Conservation (phyloP, 768 basidiomycete genomes). For the Russula ochroleuca region DNA sequence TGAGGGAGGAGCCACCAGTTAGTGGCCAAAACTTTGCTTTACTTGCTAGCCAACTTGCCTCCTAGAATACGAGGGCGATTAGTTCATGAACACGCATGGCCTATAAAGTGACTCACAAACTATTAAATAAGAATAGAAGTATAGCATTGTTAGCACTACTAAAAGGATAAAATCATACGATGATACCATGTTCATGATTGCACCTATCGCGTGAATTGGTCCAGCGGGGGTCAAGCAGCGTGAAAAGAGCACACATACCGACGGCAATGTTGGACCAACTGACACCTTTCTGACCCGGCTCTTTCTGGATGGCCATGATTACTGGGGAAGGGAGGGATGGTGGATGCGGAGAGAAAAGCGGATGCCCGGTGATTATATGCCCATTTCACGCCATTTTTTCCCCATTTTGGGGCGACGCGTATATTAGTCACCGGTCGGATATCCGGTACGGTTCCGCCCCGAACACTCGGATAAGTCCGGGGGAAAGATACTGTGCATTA, state of each 20-base stretch:
- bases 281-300: slow-evolving; percentile 87
- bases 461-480: not conserved
- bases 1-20: slow-evolving; percentile 34
- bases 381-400: not conserved
- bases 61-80: slow-evolving; percentile 41
- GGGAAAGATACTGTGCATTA: slow-evolving; percentile 10
- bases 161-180: slow-evolving; percentile 17
- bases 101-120: slow-evolving; percentile 35
- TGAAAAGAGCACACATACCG: slow-evolving; percentile 51
- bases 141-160: slow-evolving; percentile 8
- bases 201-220: slow-evolving; percentile 49
- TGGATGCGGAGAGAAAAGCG: slow-evolving; percentile 19
- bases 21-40: not conserved
- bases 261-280: slow-evolving; percentile 96
- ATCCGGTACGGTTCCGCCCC: slow-evolving; percentile 14
- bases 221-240: not conserved
- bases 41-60: slow-evolving; percentile 49
- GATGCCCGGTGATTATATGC: not conserved
- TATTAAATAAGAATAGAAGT: slow-evolving; percentile 22
- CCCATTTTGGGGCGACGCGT: slow-evolving; percentile 3
- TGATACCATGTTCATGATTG: slow-evolving; percentile 95
- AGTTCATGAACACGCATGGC: slow-evolving; percentile 17
- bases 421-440: slow-evolving; percentile 11
- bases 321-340: slow-evolving; percentile 20
- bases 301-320: slow-evolving; percentile 74